Evolutionary conservation across 83 land plant genomes (phyloP).

Genomic region (Thuja plicata): DNA sequence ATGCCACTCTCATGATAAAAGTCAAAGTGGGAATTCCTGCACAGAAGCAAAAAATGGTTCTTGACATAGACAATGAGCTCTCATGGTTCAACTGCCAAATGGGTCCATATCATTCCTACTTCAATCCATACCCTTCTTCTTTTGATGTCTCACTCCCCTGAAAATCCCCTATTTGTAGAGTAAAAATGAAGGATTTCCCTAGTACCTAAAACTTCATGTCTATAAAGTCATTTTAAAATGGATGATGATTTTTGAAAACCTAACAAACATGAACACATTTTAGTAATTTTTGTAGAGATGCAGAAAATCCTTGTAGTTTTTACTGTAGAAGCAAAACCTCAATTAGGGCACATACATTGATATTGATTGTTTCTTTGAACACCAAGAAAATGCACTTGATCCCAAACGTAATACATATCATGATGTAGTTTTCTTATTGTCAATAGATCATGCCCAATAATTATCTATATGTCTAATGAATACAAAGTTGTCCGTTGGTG

Average conservation of each 20-base stretch:
- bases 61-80: slow-evolving; percentile 51
- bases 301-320: too few relatives aligned
- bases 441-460: not conserved
- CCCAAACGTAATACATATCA: slow-evolving; percentile 32
- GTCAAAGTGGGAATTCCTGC: slow-evolving; percentile 35
- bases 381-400: slow-evolving; percentile 29
- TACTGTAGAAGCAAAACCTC: too few relatives aligned
- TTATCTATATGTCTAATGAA: slow-evolving; percentile 14
- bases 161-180: not conserved
- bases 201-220: too few relatives aligned
- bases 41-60: slow-evolving; percentile 36
- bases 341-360: too few relatives aligned
- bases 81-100: slow-evolving; percentile 34
- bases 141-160: not conserved
- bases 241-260: too few relatives aligned
- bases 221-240: too few relatives aligned
- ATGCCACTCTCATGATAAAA: not conserved
- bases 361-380: slow-evolving; percentile 20
- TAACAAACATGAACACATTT: too few relatives aligned
- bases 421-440: slow-evolving; percentile 19
- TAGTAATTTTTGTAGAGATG: too few relatives aligned
- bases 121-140: slow-evolving; percentile 33
- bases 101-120: not conserved
- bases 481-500: not conserved
- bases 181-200: not conserved